Base-by-base conservation (phyloP, 164 flowering plant genomes). In the Piper betle region DNA sequence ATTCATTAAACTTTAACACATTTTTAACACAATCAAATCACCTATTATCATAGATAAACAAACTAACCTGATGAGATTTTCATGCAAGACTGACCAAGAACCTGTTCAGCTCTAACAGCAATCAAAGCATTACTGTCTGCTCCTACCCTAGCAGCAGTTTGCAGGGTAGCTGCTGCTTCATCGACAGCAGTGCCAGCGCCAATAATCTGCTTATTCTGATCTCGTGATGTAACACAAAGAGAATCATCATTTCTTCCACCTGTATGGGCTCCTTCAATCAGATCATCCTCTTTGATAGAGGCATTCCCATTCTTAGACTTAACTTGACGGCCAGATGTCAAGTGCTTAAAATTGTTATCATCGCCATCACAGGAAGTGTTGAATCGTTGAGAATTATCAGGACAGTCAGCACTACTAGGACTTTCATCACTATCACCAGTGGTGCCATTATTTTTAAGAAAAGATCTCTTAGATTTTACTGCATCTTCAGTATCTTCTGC, bases 401-500 rank as follows among this genome's bases (percentile, higher is more conserved):
- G 58, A 55, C 66, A 62, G 52, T 68, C 72, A 63, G 66, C 80
- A 60, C 68, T 78, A 73, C 55, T 74, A 39, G 88, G 80, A 65
- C 81, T 75, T 37, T 77, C 79, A 64, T 77, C 86, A 70, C 83
- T 77, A 60, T 80, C 90, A 43, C 74, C 58, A 52, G 68, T 77
- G 39, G 66, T 70, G 43, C 68, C 64, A 60, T 62, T 72, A 75
- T 61, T 73, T 74, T 77, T 80, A 33, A 57, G 72, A 62, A 64
- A 62, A 69, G 62, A 66, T 60, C 58, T 78, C 65, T 79, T 82
- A 38, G 76, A 75, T 73, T 82, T 84, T 11, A 70, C 81, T 66
- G 68, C 82, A 72, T 88, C 85, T 75, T 83, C 92, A 55, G 83
- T 75, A 71, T 83, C 91, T 71, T 86, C 99, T n/a, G 81, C 75